Evolutionary conservation across 2,329 filamentous ascomycete species (phyloP).

Genomic region (Fusarium sp.): DNA sequence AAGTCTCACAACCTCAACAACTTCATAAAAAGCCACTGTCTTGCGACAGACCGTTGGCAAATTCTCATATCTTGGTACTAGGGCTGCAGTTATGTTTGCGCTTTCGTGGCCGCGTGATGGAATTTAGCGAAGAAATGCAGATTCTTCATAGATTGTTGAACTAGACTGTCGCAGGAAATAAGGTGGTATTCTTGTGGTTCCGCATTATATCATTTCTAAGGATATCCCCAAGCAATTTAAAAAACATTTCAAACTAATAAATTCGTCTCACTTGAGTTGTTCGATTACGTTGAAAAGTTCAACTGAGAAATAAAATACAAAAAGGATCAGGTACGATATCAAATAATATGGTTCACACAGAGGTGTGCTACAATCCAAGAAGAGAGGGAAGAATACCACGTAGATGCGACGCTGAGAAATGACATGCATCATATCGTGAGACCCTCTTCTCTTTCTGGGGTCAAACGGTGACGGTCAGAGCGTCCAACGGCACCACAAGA

Average conservation of each 20-base stretch:
- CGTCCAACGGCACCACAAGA: conserved; percentile 20
- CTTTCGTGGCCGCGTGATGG: conserved; percentile 11
- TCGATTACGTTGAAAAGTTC: too few relatives aligned
- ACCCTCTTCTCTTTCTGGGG: conserved; percentile 16
- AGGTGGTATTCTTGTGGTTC: background rate
- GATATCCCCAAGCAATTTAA: background rate
- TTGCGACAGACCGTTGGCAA: background rate
- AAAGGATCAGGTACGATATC: conserved; percentile 10
- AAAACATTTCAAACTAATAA: background rate
- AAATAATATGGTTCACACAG: conserved; percentile 19
- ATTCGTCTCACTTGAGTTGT: background rate
- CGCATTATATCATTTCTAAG: background rate
- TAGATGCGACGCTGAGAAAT: conserved; percentile 20
- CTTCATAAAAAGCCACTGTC: conserved; percentile 2
- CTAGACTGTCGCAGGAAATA: conserved; percentile 2
- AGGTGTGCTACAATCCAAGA: conserved; percentile 6
- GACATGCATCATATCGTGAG: conserved; percentile 35
- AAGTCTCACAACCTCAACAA: conserved; percentile 47
- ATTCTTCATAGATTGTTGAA: background rate
- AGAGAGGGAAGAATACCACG: background rate
- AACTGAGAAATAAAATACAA: background rate
- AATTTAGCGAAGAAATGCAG: background rate
- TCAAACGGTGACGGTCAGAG: conserved; percentile 36
- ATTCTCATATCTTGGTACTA: background rate
- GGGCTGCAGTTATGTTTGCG: conserved; percentile 7